These are phyloP conservation scores for Aureobasidium sp. DNA, from an alignment of 2,329 filamentous ascomycete genomes.

Conservation along the genomic window DNA sequence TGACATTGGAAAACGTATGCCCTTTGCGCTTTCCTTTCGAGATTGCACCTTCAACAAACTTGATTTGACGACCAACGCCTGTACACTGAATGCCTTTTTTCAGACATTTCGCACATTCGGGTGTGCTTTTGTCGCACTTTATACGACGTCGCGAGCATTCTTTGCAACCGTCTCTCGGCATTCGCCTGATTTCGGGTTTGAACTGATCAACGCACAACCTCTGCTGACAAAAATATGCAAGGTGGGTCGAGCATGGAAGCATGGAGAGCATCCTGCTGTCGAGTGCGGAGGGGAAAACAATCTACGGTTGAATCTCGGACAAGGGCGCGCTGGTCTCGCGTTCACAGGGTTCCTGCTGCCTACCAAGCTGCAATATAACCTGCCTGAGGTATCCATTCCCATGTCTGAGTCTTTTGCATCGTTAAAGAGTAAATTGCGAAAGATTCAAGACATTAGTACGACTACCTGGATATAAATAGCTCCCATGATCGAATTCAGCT, in stretches of 20 bases:
- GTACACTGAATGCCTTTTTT: constrained; percentile 34
- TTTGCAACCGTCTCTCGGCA: constrained; percentile 25
- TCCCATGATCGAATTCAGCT: no score
- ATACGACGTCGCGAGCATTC: constrained; percentile 32
- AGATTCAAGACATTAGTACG: background rate
- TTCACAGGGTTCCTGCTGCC: background rate
- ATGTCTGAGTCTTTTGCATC: background rate
- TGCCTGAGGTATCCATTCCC: background rate
- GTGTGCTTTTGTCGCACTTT: constrained; percentile 32
- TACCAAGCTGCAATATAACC: background rate
- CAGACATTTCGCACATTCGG: constrained; percentile 31
- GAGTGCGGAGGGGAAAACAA: background rate
- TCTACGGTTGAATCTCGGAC: background rate
- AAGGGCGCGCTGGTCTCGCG: background rate
- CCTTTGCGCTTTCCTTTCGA: constrained; percentile 17
- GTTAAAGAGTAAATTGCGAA: no score
- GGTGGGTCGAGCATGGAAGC: no score
- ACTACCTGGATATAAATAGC: background rate
- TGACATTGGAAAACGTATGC: constrained; percentile 14
- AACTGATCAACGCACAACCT: no score
- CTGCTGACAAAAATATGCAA: no score
- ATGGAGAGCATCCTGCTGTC: background rate
- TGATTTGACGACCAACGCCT: constrained; percentile 29
- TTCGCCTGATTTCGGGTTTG: background rate
- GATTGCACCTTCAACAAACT: constrained; percentile 27